These are phyloP conservation scores for Colletotrichum horii DNA, from an alignment of 2,329 filamentous ascomycete species.

Conservation along the genomic window DNA sequence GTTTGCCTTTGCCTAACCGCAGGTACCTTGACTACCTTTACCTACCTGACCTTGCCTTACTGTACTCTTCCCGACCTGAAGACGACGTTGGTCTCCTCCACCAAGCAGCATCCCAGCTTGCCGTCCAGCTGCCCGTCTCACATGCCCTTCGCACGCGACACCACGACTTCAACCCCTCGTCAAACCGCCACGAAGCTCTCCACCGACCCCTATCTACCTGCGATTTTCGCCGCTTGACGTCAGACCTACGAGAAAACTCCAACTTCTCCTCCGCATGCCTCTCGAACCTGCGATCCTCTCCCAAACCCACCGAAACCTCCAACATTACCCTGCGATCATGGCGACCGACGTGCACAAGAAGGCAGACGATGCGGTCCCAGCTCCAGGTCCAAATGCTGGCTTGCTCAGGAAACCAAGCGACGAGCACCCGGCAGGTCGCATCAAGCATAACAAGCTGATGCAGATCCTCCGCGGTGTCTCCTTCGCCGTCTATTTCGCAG, in stretches of 20 bases:
- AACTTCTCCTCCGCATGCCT: background rate
- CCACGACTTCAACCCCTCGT: background rate
- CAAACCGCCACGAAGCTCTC: background rate
- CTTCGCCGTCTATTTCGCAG: conserved; percentile 57
- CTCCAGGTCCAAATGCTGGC: conserved; percentile 16
- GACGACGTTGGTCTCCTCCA: background rate
- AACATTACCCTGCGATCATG: conserved; percentile 29
- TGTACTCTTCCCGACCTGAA: background rate
- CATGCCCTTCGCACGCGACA: conserved; percentile 18
- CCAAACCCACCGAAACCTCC: background rate
- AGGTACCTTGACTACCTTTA: background rate
- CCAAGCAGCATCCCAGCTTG: conserved; percentile 12
- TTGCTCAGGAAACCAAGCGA: conserved; percentile 19
- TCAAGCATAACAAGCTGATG: conserved; percentile 54
- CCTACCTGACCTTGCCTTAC: background rate
- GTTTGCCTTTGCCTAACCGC: background rate
- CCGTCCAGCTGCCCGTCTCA: conserved; percentile 14
- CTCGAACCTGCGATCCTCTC: background rate
- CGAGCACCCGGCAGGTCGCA: conserved; percentile 60
- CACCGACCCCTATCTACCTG: background rate
- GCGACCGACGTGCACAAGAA: conserved; percentile 40
- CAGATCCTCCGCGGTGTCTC: conserved; percentile 58
- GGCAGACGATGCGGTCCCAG: conserved; percentile 24
- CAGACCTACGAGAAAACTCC: background rate
- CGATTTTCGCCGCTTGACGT: background rate